These are phyloP conservation scores for Pichiaceae sp. DNA, from an alignment of 1,139 yeast species.

Conservation along the genomic window DNA sequence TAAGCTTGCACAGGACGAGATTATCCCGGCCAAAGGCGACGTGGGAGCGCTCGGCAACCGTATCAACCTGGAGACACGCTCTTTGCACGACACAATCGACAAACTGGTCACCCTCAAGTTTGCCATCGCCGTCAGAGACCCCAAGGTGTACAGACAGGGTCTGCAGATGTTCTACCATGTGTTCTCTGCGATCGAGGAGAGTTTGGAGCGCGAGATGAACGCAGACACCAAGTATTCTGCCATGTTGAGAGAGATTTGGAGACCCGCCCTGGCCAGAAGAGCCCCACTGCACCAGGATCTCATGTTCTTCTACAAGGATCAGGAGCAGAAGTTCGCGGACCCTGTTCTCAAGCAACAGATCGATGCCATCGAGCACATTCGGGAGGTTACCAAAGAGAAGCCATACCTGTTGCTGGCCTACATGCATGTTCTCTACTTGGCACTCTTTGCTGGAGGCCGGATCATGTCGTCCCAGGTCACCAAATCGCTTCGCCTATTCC, in stretches of 20 bases:
- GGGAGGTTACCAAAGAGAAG: slow-evolving; percentile 42
- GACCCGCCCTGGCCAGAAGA: slow-evolving; percentile 62
- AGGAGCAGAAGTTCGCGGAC: slow-evolving; percentile 41
- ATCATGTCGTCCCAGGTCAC: slow-evolving; percentile 61
- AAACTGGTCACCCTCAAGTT: slow-evolving; percentile 62
- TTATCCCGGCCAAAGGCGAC: slow-evolving; percentile 65
- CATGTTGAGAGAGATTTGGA: slow-evolving; percentile 49
- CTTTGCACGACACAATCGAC: slow-evolving; percentile 60
- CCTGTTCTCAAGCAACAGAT: slow-evolving; percentile 59
- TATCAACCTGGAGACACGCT: slow-evolving; percentile 60
- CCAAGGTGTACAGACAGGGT: slow-evolving; percentile 73
- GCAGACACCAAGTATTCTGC: slow-evolving; percentile 32
- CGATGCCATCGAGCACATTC: slow-evolving; percentile 54
- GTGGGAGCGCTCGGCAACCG: slow-evolving; percentile 78
- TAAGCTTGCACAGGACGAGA: slow-evolving; percentile 37
- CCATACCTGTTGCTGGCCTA: slow-evolving; percentile 76
- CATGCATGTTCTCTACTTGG: slow-evolving; percentile 79
- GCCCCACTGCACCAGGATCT: slow-evolving; percentile 54
- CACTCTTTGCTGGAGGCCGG: slow-evolving; percentile 81
- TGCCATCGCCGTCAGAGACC: slow-evolving; percentile 69
- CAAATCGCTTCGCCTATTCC: slow-evolving; percentile 66
- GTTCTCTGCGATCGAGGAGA: slow-evolving; percentile 58
- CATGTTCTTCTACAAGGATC: slow-evolving; percentile 54
- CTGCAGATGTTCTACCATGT: slow-evolving; percentile 71
- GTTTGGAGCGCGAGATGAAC: slow-evolving; percentile 39